Conservation (phyloP, 2,329 filamentous ascomycete genomes). For the Monosporascus sp. region DNA sequence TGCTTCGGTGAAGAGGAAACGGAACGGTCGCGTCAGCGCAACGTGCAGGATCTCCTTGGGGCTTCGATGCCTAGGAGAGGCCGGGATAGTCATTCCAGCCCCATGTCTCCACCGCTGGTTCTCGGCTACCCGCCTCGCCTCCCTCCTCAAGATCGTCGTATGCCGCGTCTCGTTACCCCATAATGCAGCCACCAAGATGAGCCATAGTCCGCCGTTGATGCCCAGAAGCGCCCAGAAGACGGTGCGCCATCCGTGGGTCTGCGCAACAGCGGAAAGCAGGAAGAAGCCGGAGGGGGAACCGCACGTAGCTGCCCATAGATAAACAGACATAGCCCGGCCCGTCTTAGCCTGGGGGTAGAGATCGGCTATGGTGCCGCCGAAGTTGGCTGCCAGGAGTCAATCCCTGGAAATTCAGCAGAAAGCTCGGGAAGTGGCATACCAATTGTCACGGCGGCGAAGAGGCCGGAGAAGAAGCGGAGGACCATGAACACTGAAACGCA, state of each 20-base stretch:
- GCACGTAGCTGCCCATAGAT: constrained; percentile 39
- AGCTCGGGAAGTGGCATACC: constrained; percentile 2
- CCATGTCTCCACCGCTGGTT: constrained; percentile 12
- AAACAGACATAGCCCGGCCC: constrained; percentile 27
- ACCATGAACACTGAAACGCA: constrained; percentile 35
- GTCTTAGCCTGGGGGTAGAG: constrained; percentile 36
- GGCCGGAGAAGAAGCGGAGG: constrained; percentile 37
- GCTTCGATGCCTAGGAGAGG: constrained; percentile 29
- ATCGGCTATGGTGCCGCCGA: constrained; percentile 40
- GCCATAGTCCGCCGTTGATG: constrained; percentile 37
- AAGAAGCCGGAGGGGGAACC: constrained; percentile 41
- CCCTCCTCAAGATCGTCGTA: constrained; percentile 34
- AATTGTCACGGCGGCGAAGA: constrained; percentile 33
- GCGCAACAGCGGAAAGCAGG: constrained; percentile 38
- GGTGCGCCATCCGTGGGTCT: constrained; percentile 34
- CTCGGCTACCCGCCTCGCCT: constrained; percentile 25
- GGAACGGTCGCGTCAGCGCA: constrained; percentile 39
- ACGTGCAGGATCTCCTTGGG: constrained; percentile 33
- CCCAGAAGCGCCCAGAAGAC: constrained; percentile 41
- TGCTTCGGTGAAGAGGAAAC: constrained; percentile 39
- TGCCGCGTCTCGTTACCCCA: constrained; percentile 35
- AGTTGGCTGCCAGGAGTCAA: constrained; percentile 21
- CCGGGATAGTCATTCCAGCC: constrained; percentile 18
- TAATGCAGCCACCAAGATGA: constrained; percentile 32
- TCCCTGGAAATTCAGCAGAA: neutral